Evolutionary conservation across 768 basidiomycete genomes (phyloP).

Genomic region (Boletus rubescentipes): DNA sequence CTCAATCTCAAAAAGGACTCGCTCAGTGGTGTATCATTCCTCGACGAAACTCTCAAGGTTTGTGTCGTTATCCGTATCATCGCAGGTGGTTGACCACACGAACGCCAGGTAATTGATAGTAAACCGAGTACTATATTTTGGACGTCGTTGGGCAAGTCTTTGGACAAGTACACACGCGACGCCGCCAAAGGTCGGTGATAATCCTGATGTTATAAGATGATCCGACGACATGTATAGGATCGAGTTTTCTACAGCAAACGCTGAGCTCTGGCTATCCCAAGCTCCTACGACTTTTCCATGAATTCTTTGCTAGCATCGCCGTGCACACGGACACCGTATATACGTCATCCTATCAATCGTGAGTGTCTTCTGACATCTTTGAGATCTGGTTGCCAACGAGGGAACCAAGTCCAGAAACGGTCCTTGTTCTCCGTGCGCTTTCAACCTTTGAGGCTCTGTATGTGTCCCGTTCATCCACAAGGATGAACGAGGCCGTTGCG

Average conservation of each 20-base stretch:
- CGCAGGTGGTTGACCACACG: not conserved
- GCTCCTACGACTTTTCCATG: conserved; percentile 88
- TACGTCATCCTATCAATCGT: conserved; percentile 83
- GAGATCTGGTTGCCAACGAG: not conserved
- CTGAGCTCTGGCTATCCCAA: conserved; percentile 84
- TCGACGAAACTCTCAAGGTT: conserved; percentile 95
- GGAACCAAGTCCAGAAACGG: conserved; percentile 77
- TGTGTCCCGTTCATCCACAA: conserved; percentile 76
- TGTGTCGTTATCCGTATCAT: not conserved
- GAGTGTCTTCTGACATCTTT: conserved; percentile 8
- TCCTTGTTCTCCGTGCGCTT: conserved; percentile 81
- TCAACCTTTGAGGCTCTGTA: conserved; percentile 87
- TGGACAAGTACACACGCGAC: conserved; percentile 84
- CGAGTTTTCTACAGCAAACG: conserved; percentile 88
- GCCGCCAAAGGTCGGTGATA: conserved; percentile 63
- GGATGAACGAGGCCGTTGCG: conserved; percentile 78
- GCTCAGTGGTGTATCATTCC: conserved; percentile 69
- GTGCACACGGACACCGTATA: conserved; percentile 96
- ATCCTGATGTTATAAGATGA: not conserved
- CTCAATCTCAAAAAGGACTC: conserved; percentile 85
- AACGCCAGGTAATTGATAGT: conserved; percentile 74
- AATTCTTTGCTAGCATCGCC: conserved; percentile 93
- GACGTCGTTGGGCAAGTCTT: conserved; percentile 72
- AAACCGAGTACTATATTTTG: conserved; percentile 92
- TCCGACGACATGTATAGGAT: conserved; percentile 49